Base-by-base conservation (phyloP, 2,329 filamentous ascomycete species). In the Fusarium veterinarium region DNA sequence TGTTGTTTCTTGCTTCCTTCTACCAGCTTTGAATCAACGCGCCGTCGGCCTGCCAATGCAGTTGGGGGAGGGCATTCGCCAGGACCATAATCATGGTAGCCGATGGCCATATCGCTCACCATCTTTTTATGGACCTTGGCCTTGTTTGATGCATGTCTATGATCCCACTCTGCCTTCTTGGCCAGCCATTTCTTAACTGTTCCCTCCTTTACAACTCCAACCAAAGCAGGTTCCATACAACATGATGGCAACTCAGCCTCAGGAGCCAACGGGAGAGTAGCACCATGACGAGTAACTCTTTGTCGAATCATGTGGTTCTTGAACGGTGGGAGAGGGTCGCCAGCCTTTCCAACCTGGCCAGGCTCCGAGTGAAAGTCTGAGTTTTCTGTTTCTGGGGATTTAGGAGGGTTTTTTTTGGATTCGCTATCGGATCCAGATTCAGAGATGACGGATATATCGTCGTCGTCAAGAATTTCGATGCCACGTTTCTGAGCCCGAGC, bases 281-380 rank as follows among this genome's bases (percentile, higher is more conserved):
- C 86, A 9, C 96, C 96, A 78, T 95, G 90, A 4, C 92, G 87
- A 68, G 93, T 93, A 25, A 98, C 91, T 33, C 92, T 87, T 80
- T 99, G 95, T 13, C 96, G 92, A 69, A 99, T 95, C 95, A 98
- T 98, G 80, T 97, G 91, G 67, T 92, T 86, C 58, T 90, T 87
- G 81, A 98, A 98, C 0, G 87, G 83, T 0, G 95, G 95, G 2
- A 98, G 83, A 8, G 93, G 89, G 76, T 97, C 95, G 2, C 95
- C 95, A 5, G 95, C 95, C 79, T 89, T 94, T n/a, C 95, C 95
- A 12, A 98, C 88, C n/a, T 86, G 78, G 6, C 78, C 79, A 41
- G 59, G 55, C 35, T 64, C 64, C 25, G 74, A 73, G 30, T 80
- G 67, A 23, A 67, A 56, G 31, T 72, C 69, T 25, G 65, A 60